A percentile compares a stretch with the other conserved stretches of the same genome.
phyloP scores from a whole-genome alignment of 1,284 basidiomycete species.

The Rhodotorula sp. region DNA sequence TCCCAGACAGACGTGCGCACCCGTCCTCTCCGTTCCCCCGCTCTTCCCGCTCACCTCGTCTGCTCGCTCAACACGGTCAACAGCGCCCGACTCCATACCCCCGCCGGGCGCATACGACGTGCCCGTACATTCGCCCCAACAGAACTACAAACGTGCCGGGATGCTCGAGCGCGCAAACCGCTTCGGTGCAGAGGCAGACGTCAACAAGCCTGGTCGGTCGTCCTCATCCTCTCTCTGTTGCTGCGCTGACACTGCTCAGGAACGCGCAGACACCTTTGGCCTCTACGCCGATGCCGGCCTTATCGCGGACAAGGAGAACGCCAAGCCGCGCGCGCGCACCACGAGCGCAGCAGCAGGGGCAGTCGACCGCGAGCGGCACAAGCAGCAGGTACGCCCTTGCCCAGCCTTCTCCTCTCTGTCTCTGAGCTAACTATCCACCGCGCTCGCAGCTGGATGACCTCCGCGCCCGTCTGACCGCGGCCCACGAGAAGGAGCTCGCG shows the following conservation, averaged over 20 bases:
- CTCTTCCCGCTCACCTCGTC: not conserved
- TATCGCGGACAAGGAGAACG: constrained; percentile 30
- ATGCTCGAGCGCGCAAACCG: constrained; percentile 20
- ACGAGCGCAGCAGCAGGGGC: not conserved
- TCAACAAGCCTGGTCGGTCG: constrained; percentile 23
- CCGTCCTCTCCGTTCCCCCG: not conserved
- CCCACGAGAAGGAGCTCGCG: constrained; percentile 30
- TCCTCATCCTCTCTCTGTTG: not conserved
- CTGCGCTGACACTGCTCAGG: not conserved
- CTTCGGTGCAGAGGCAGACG: constrained; percentile 5
- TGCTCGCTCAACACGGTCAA: not conserved
- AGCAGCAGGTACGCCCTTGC: constrained; percentile 25
- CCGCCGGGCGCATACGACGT: constrained; percentile 32
- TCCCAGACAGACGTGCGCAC: constrained; percentile 15
- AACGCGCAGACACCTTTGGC: constrained; percentile 29
- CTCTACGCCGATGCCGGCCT: constrained; percentile 8
- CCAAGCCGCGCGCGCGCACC: constrained; percentile 9
- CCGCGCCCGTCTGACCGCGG: constrained; percentile 9
- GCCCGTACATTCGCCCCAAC: constrained; percentile 5
- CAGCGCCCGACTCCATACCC: constrained; percentile 26
- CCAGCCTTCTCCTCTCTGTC: not conserved
- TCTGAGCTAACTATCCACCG: not conserved
- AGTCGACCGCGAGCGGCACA: constrained; percentile 23
- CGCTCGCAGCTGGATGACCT: constrained; percentile 34
- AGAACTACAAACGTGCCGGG: constrained; percentile 19